Percentiles rank a stretch among this genome's conserved stretches.
phyloP scores from a whole-genome alignment of 192 early-diverging fungal species.

The Gigaspora rosea region DNA sequence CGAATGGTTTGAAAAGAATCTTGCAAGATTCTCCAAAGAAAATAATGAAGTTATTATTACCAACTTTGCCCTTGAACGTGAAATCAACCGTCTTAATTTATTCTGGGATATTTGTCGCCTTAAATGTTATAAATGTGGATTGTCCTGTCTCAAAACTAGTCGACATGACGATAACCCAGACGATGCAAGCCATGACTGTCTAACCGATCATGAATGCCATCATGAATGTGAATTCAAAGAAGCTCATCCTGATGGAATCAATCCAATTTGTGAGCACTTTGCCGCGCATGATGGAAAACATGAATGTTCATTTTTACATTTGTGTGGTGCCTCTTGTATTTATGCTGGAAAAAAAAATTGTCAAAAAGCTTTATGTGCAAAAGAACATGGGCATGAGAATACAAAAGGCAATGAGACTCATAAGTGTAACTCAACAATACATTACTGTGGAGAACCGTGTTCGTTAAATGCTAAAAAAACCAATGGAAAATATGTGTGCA shows the following conservation, averaged over 20 bases:
- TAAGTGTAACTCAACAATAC: slow-evolving; percentile 29
- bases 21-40: slow-evolving; percentile 3
- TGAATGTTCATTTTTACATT: slow-evolving; percentile 1
- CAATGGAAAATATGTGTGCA: slow-evolving; percentile 2
- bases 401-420: slow-evolving; percentile 27
- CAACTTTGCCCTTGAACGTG: slow-evolving; percentile 28
- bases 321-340: slow-evolving; percentile 9
- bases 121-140: slow-evolving; percentile 1
- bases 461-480: slow-evolving; percentile 26
- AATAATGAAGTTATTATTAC: slow-evolving; percentile 19
- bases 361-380: slow-evolving; percentile 12
- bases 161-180: slow-evolving; percentile 19
- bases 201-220: slow-evolving; percentile 30
- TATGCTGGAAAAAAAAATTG: slow-evolving; percentile 17
- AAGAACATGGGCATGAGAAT: slow-evolving; percentile 28
- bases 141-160: slow-evolving; percentile 23
- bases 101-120: slow-evolving; percentile 28
- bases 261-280: slow-evolving; percentile 2
- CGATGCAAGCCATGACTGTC: slow-evolving; percentile 24
- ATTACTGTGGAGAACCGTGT: slow-evolving; percentile 43
- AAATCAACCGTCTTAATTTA: slow-evolving; percentile 8
- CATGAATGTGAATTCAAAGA: slow-evolving; percentile 13
- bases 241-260: slow-evolving; percentile 9
- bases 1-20: slow-evolving; percentile 29
- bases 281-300: slow-evolving; percentile 21